phyloP scores from a whole-genome alignment of 2,329 filamentous ascomycete species.

The Neofusicoccum sp. region DNA sequence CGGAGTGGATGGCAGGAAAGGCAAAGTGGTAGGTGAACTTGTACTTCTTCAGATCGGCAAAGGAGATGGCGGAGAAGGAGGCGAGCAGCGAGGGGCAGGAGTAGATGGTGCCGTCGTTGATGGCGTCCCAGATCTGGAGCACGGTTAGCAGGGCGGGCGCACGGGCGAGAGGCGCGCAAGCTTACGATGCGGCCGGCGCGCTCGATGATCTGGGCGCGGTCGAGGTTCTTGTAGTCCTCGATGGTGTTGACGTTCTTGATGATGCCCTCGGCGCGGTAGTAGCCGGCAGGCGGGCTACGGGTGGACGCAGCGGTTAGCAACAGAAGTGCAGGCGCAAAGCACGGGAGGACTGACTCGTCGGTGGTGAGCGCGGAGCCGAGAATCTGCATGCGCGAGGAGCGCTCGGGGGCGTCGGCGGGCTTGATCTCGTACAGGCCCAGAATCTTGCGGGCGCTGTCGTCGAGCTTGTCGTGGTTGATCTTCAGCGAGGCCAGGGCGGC shows the following conservation, averaged over 20 bases:
- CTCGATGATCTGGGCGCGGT: slow-evolving; percentile 77
- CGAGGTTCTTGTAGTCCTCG: slow-evolving; percentile 84
- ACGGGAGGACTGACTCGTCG: slow-evolving; percentile 66
- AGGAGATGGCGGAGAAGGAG: slow-evolving; percentile 87
- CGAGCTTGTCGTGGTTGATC: slow-evolving; percentile 95
- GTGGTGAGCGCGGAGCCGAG: slow-evolving; percentile 82
- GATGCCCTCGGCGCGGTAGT: slow-evolving; percentile 84
- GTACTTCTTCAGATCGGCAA: slow-evolving; percentile 96
- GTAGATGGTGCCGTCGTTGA: slow-evolving; percentile 94
- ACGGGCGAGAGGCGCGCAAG: neutral
- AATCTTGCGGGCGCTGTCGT: slow-evolving; percentile 86
- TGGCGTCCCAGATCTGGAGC: slow-evolving; percentile 88
- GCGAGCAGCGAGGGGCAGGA: slow-evolving; percentile 89
- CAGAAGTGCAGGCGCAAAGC: neutral
- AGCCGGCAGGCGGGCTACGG: slow-evolving; percentile 58
- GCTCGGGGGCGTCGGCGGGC: slow-evolving; percentile 67
- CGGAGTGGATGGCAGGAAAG: slow-evolving; percentile 89
- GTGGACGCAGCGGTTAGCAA: neutral
- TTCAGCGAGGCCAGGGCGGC: slow-evolving; percentile 89
- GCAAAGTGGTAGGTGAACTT: slow-evolving; percentile 98
- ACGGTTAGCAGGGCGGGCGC: too few species aligned
- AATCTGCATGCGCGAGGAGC: slow-evolving; percentile 88
- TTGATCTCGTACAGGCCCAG: slow-evolving; percentile 89
- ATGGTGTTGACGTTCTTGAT: slow-evolving; percentile 97
- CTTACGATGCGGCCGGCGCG: slow-evolving; percentile 76